Conservation (phyloP, 306 rosid genomes). For the Sindora glabra region DNA sequence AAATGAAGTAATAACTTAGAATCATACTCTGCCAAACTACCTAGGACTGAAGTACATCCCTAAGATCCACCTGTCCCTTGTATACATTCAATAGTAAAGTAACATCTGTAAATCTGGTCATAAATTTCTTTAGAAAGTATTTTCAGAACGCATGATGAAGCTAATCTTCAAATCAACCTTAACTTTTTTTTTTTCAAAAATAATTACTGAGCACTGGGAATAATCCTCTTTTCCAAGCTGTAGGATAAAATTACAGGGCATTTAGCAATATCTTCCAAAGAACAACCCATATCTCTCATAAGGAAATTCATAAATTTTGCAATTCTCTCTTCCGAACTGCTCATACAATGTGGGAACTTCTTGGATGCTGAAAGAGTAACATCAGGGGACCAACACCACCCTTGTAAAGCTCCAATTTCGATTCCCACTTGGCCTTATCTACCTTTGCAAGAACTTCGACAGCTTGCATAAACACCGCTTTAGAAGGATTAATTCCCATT, state of each 20-base stretch:
- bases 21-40: too few species aligned
- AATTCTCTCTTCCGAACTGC: background rate
- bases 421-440: background rate
- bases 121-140: too few species aligned
- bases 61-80: too few species aligned
- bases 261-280: background rate
- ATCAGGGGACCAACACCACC: slow-evolving; percentile 18
- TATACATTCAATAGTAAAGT: too few species aligned
- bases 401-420: background rate
- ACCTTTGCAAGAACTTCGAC: background rate
- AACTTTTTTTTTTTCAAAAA: too few species aligned
- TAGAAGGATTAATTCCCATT: slow-evolving; percentile 7
- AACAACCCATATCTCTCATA: background rate
- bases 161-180: too few species aligned
- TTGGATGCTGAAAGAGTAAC: slow-evolving; percentile 9
- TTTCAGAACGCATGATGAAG: too few species aligned
- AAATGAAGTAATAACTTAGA: too few species aligned
- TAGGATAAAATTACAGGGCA: background rate
- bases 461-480: background rate
- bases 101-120: too few species aligned
- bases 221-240: slow-evolving; percentile 13
- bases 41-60: too few species aligned
- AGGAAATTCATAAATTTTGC: background rate
- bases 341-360: slow-evolving; percentile 12
- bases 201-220: background rate